phyloP scores from a whole-genome alignment of 2,329 filamentous ascomycete genomes.

The Penicillium digitatum region DNA sequence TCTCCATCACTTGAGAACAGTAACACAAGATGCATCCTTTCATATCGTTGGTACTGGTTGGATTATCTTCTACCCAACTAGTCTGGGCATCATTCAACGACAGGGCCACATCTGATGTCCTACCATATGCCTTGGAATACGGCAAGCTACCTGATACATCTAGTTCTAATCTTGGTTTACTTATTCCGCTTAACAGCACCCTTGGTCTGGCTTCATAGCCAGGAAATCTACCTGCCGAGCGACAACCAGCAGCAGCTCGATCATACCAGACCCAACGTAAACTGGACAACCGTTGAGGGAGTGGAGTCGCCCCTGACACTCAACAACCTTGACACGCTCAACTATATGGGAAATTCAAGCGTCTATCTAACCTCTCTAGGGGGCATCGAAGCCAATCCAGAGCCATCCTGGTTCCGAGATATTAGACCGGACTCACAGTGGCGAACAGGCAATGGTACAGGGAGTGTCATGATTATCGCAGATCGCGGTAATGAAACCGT shows the following conservation, averaged over 20 bases:
- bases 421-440: constrained; percentile 51
- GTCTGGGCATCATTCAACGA: neutral
- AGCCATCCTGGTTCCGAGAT: constrained; percentile 51
- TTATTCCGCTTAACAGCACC: constrained; percentile 40
- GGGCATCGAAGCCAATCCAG: constrained; percentile 43
- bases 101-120: constrained; percentile 29
- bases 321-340: constrained; percentile 48
- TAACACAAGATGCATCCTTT: constrained; percentile 6
- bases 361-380: constrained; percentile 50
- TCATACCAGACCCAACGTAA: constrained; percentile 46
- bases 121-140: constrained; percentile 46
- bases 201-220: constrained; percentile 49
- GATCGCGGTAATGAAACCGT: constrained; percentile 52
- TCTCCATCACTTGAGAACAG: neutral
- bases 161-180: neutral
- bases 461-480: constrained; percentile 54
- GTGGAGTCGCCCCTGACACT: constrained; percentile 44
- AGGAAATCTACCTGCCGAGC: constrained; percentile 50
- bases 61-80: constrained; percentile 1
- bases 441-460: constrained; percentile 49
- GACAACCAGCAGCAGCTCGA: constrained; percentile 47
- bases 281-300: constrained; percentile 39
- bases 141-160: constrained; percentile 29
- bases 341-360: constrained; percentile 43
- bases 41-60: constrained; percentile 5